Base-by-base conservation (phyloP, 2,329 filamentous ascomycete genomes). In the Calycina herbarum region DNA sequence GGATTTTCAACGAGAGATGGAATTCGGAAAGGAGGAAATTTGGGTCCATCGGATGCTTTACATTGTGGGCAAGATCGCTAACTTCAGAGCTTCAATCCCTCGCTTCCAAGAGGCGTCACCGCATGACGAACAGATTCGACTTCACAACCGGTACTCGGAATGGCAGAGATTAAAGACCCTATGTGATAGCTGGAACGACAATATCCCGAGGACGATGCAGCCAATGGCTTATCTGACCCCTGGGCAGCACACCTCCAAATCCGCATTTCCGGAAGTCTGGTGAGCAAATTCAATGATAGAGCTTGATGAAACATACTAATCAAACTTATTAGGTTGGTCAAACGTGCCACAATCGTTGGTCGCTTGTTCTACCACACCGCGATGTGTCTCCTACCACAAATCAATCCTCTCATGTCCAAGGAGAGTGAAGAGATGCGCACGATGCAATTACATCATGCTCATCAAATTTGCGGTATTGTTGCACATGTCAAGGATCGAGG, bases 31-130 rank as follows among this genome's bases (percentile, higher is more conserved):
- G 45, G 93, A 97, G 76, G 92, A 96, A 73, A 75, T 89, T 10
- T 97, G 94, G 93, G 91, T 93, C 20, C 90, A 96, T 74, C 87
- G 92, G 33, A 96, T 97, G 68, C 82, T 97, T 48, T 97, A 94
- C 78, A 90, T 97, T 69, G 85, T 96, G 59, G 93, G 91, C 59
- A 96, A 94, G 76, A 87, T 96, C 59, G 87, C 89, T 70, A 95
- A 96, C 77, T 96, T 96, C 76, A 87, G 92, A 48, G 89, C 91
- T 15, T 86, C 85, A 17, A 86, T 88, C 33, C 85, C 88, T 1
- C 82, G 84, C 20, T 86, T 86, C 66, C 83, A 87, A 65, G 84
- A 88, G 56, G 76, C 82, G 1, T 85, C 84, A 56, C 81, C 85
- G 6, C 85, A 86, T 64, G 86, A 87, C 54, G 86, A 92, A 73